A percentile compares a stretch with the other conserved stretches of the same genome.
Evolutionary conservation across 2,329 filamentous ascomycete genomes (phyloP).

Genomic region (Amylocarpus encephaloides): DNA sequence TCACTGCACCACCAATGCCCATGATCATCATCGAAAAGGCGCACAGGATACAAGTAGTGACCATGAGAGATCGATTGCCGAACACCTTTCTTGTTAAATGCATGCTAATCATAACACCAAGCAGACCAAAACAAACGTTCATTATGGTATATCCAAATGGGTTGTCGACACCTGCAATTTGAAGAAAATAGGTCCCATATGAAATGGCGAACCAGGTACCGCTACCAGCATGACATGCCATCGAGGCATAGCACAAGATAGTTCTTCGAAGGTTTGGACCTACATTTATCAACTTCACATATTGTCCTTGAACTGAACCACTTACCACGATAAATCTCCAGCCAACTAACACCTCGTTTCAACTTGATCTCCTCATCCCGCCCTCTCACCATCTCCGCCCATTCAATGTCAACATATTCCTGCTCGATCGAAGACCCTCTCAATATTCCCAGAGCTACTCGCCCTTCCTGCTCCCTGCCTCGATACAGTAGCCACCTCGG

Average conservation of each 20-base stretch:
- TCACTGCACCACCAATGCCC: conserved; percentile 30
- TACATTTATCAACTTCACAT: conserved; percentile 8
- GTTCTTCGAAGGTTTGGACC: conserved; percentile 31
- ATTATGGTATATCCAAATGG: conserved; percentile 33
- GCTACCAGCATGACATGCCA: conserved; percentile 24
- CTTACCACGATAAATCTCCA: conserved; percentile 19
- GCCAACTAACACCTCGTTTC: conserved; percentile 6
- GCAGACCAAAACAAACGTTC: conserved; percentile 32
- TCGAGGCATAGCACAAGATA: conserved; percentile 27
- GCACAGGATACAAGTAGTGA: conserved; percentile 30
- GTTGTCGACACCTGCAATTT: conserved; percentile 30
- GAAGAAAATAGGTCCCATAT: conserved; percentile 28
- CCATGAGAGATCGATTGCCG: conserved; percentile 31
- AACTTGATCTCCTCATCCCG: conserved; percentile 29
- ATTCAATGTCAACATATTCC: conserved; percentile 25
- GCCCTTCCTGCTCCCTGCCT: conserved; percentile 29
- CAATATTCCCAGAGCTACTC: conserved; percentile 14
- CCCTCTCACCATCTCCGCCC: conserved; percentile 29
- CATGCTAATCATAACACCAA: conserved; percentile 30
- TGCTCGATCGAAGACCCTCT: conserved; percentile 27
- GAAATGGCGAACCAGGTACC: conserved; percentile 28
- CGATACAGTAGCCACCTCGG: conserved; percentile 35
- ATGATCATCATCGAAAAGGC: conserved; percentile 32
- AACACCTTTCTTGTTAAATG: conserved; percentile 28
- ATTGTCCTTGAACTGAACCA: neutral